Evolutionary conservation across 2,329 filamentous ascomycete genomes (phyloP), one percentile per base, ranked within the genome.

Genomic region (Paracorniculantispora psalliotae): DNA sequence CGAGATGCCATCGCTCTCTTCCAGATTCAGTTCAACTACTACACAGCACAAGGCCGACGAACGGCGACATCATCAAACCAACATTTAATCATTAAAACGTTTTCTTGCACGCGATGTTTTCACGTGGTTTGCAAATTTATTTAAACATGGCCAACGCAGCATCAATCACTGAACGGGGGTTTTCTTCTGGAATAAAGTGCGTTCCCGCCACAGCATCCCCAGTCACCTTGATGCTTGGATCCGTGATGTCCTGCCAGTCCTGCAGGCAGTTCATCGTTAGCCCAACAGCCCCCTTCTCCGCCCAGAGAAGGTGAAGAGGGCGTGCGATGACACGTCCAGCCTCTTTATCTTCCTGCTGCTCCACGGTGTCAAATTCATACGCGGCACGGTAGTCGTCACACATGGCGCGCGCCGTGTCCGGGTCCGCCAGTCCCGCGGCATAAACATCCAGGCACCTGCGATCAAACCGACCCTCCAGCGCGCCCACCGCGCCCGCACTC

Each of bases 371-470:
- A 43, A 78, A 65, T 4, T 71, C 75, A 12, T 75, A 76, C 5
- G 73, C 73, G 3, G 79, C 79, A 25, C 76, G 68, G 61, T 85
- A 86, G 63, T 85, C 82, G 62, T 84, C 75, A 61, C 81, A 83
- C 71, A 78, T 80, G 0, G 74, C 75, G 60, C 78, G 74, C 12
- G 84, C 73, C 0, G 73, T 69, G 0, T 68, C 71, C 2, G 68
- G 65, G 47, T 82, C 73, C 5, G 69, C 69, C 25, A 83, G 65
- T 26, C 71, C 73, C 1, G 67, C 67, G 1, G 72, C 71, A 61
- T 83, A 84, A 2, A 72, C 66, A 0, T 73, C 70, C 0, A 77
- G 70, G 35, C 70, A 69, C 15, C 67, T 67, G 0, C 66, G 41
- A 1, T 69, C 69, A 59, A 75, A 77, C n/a, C 71, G 64, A 58